Base-by-base conservation (phyloP, 805 yeast genomes). In the Lipomyces mesembrius region DNA sequence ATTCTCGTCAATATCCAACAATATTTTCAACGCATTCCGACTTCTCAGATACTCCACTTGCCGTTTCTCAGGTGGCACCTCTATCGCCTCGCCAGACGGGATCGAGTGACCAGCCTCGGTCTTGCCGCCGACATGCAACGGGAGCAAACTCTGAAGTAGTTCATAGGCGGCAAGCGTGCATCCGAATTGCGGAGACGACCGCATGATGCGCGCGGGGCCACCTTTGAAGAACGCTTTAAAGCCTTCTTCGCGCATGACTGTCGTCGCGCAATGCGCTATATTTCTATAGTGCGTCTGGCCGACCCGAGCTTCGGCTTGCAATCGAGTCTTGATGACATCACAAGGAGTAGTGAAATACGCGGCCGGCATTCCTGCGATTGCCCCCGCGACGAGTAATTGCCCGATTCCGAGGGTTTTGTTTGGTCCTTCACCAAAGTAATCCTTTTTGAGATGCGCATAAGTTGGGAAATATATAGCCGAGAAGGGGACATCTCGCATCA, bases 141-240 rank as follows among this genome's bases (percentile, higher is more conserved):
- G 97, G 79, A 92, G 82, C 74, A 88, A 74, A 59, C 83, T 85
- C 77, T 94, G 97, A 78, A 94, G 87, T 43, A 95, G 79, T 79
- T 94, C 99, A 79, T 95, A 94, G 32, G 97, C 93, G n/a, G 98
- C 98, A 74, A 94, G 84, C 5, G 99, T 94, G 80, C 93, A 93
- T 63, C 98, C 99, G 78, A 94, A 94, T 79, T 94, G 99, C 7
- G 99, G 99, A 0, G 98, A 92, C 4, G 98, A 93, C 79, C 98
- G 86, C 75, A 92, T 82, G 52, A 94, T 92, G 79, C 99, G 87
- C 6, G 98, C 98, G 65, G 93, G 85, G 51, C 98, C 96, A 74
- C 99, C 99, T 82, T 94, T 94, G 84, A 93, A 94, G 76, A 94
- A 90, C 12, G 97, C 96, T 68, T 82, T 79, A 65, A 88, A 79